Evolutionary conservation across 768 basidiomycete species (phyloP).

Genomic region (Leccinum uliginosum): DNA sequence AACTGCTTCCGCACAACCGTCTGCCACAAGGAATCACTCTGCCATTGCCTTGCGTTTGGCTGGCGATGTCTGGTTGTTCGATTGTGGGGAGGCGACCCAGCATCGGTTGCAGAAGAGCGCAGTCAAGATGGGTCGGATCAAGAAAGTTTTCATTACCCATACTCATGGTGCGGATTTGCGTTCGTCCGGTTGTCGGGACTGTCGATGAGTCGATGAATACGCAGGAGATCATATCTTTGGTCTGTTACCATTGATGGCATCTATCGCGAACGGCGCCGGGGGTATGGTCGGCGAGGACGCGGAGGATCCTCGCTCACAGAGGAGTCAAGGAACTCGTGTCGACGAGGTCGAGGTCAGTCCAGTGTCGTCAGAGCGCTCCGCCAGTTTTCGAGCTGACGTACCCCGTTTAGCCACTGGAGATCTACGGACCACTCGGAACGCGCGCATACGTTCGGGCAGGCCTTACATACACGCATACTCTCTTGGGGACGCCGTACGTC

Average conservation of each 20-base stretch:
- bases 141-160: constrained; percentile 86
- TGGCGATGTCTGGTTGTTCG: constrained; percentile 77
- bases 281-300: constrained; percentile 51
- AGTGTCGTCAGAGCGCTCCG: neutral
- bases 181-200: neutral
- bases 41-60: constrained; percentile 62
- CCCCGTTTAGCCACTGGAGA: constrained; percentile 61
- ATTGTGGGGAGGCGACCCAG: constrained; percentile 83
- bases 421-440: constrained; percentile 83
- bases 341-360: constrained; percentile 17
- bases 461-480: constrained; percentile 64
- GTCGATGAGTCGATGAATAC: neutral
- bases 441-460: constrained; percentile 73
- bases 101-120: constrained; percentile 67
- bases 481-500: constrained; percentile 62
- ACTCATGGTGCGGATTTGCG: constrained; percentile 58
- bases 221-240: constrained; percentile 83
- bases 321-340: neutral
- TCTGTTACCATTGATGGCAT: constrained; percentile 62
- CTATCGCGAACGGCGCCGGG: constrained; percentile 70
- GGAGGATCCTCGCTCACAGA: constrained; percentile 54
- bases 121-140: constrained; percentile 76
- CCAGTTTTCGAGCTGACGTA: constrained; percentile 8
- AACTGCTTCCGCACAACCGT: constrained; percentile 79
- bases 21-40: constrained; percentile 75